Conservation (phyloP, 2,329 filamentous ascomycete species). For the Trichoderma gracile region DNA sequence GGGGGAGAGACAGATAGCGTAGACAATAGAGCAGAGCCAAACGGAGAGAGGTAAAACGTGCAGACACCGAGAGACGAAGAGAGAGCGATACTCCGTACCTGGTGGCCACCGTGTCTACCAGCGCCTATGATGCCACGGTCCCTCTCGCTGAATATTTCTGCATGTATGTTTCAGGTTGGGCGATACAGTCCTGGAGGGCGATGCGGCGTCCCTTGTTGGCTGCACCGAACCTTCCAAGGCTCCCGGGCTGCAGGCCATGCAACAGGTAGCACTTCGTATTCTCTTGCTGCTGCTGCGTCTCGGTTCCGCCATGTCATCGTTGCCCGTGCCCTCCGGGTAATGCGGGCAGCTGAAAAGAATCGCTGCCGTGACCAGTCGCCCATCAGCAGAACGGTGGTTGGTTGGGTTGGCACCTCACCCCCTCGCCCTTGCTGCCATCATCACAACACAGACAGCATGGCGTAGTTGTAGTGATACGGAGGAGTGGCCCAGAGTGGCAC, state of each 20-base stretch:
- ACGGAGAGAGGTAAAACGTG: background rate
- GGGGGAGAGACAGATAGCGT: background rate
- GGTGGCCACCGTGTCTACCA: background rate
- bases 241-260: background rate
- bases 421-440: background rate
- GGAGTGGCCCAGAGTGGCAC: conserved; percentile 11
- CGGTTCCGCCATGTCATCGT: background rate
- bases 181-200: conserved; percentile 6
- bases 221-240: conserved; percentile 9
- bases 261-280: background rate
- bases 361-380: background rate
- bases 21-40: background rate
- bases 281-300: background rate
- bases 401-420: background rate
- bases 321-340: conserved; percentile 1
- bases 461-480: conserved; percentile 6
- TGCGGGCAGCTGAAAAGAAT: conserved; percentile 1
- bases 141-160: conserved; percentile 9
- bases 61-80: background rate
- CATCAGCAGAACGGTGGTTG: background rate
- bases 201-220: background rate
- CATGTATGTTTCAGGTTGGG: conserved; percentile 23
- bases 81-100: background rate
- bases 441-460: conserved; percentile 2
- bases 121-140: conserved; percentile 8